Base-by-base conservation (phyloP, 192 early-diverging fungal species). In the Phycomyces nitens region DNA sequence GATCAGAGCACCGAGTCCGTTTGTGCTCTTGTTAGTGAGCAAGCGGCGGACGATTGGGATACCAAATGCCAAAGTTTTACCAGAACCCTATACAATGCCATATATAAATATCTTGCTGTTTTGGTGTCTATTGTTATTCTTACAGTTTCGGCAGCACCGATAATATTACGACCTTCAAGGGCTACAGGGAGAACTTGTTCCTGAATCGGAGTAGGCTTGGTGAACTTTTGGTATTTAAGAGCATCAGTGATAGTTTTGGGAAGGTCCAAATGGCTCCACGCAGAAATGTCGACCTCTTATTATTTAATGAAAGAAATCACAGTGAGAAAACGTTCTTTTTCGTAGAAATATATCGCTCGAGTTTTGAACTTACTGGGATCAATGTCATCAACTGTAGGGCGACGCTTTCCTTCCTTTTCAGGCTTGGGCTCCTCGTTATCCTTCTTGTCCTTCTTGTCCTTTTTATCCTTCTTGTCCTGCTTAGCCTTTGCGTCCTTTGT, bases 21-120 rank as follows among this genome's bases (percentile, higher is more conserved):
- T 56, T 21, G 67, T 18, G 53, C 62, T 70, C 4, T 59, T 59
- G 53, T 86, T 66, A 14, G 81, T 60, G 15, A 83, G 74, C 27
- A 94, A 69, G 40, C 74, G 82, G 43, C 95, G 87, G 26, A 96
- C 64, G 47, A 99, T 94, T 14, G 96, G 96, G 49, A 99, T 80
- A 16, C 95, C 95, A 79, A 95, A 99, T 0, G 94, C 94, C 55
- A 99, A 76, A 5, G 96, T 99, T 77, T 99, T 96, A 43, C 94
- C 94, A 0, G 92, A 94, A 61, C 95, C 93, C 80, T 84, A 65
- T 22, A 54, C 18, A 42, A 42, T 10, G 41, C 41, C 7, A 14
- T 42, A 14, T 42, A 10, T 42, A 10, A 61, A 62, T 26, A 27
- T 44, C 15, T 34, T 15, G 22, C 2, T 2, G 27, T 21, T 6